Base-by-base conservation (phyloP, 768 basidiomycete genomes). In the Rubroboletus pulcherrimus region DNA sequence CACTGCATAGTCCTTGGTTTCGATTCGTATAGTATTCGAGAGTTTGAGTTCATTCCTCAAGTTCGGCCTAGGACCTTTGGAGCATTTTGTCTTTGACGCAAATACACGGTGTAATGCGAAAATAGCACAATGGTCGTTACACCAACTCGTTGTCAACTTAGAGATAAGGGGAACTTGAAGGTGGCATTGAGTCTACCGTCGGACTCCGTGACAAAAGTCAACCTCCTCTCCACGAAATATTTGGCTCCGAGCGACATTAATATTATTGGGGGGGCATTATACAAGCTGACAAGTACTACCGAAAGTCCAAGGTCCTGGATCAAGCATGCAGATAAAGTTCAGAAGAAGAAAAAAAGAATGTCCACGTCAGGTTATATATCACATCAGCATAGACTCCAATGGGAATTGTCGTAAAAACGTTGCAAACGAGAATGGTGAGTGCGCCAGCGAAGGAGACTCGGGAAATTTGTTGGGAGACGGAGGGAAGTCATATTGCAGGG, bases 371-470 rank as follows among this genome's bases (percentile, higher is more conserved):
- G 24, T 24, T 24, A 24, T 24, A 24, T 24, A 24, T 24, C 24
- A 24, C 24, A 24, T 24, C 24, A 24, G 24, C 24, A 24, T 24
- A 24, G 24, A 24, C 24, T 24, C 2, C 24, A 24, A 24, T 24
- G 24, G 24, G 24, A 4, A 24, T 2, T 24, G 24, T 24, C 24
- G 24, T 24, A 24, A 24, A 24, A 24, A 24, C 24, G 24, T 24
- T 24, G 24, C 24, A 33, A 55, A 53, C 19, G 61, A 56, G 30
- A 62, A 31, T 0, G 60, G 49, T 5, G 59, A 40, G 33, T 40
- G 44, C 15, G 48, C 45, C 8, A 49, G 30, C 7, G 35, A 45
- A n/a, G 65, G 62, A 5, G 63, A 59, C 33, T 55, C 50, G 26
- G 60, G 55, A n/a, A 58, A 7, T 7, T 62, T 54, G 29, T 43